These are phyloP conservation scores for Aspergillus hancockii DNA, from an alignment of 495 filamentous ascomycete genomes.

Conservation along the genomic window DNA sequence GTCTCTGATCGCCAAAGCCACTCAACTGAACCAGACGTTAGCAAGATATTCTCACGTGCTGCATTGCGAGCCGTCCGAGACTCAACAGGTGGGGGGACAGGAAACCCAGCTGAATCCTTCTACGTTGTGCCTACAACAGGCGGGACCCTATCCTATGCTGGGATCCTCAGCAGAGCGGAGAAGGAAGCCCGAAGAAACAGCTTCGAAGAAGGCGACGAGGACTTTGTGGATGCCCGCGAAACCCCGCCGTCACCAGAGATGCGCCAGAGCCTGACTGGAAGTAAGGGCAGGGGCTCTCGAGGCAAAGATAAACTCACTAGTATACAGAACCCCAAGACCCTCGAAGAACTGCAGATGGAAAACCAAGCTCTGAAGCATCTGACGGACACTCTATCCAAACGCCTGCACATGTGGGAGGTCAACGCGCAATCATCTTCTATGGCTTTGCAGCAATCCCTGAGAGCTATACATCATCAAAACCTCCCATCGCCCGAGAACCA, in stretches of 20 bases:
- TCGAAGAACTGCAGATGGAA: conserved; percentile 82
- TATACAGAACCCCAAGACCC: conserved; percentile 51
- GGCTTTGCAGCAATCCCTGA: conserved; percentile 77
- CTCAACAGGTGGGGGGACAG: conserved; percentile 42
- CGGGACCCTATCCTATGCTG: conserved; percentile 85
- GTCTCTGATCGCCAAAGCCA: conserved; percentile 37
- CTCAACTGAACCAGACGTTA: conserved; percentile 67
- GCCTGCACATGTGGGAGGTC: conserved; percentile 83
- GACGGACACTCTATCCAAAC: conserved; percentile 74
- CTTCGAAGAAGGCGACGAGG: conserved; percentile 65
- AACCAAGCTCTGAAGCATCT: conserved; percentile 74
- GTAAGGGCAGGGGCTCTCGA: conserved; percentile 26
- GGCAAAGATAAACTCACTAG: conserved; percentile 30
- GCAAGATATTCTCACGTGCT: conserved; percentile 74
- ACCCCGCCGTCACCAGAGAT: conserved; percentile 55
- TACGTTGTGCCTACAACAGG: conserved; percentile 93
- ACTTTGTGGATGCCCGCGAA: conserved; percentile 87
- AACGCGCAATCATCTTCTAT: conserved; percentile 78
- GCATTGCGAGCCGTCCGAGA: conserved; percentile 71
- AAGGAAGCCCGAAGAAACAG: conserved; percentile 56
- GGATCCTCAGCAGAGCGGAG: conserved; percentile 73
- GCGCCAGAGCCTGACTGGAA: conserved; percentile 32
- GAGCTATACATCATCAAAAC: conserved; percentile 60
- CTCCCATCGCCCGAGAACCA: conserved; percentile 34
- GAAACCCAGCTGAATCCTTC: conserved; percentile 73